Conservation (phyloP, 192 early-diverging fungal genomes). For the Oehlia diaphana region DNA sequence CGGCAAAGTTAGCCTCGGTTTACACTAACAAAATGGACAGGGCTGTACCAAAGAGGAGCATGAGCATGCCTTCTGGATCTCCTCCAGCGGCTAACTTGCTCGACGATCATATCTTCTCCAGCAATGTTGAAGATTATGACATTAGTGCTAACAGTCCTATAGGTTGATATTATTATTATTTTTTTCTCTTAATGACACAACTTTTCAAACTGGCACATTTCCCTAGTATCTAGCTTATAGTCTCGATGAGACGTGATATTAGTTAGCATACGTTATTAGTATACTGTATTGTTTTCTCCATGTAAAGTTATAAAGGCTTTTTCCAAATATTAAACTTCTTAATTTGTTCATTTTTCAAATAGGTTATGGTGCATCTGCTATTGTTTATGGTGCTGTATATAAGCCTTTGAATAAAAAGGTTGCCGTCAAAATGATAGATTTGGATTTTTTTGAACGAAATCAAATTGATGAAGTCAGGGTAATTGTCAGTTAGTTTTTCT, state of each 20-base stretch:
- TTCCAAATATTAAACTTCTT: slow-evolving; percentile 15
- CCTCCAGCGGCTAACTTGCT: not conserved
- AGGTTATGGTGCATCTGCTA: slow-evolving; percentile 88
- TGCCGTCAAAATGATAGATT: slow-evolving; percentile 84
- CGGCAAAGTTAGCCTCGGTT: not conserved
- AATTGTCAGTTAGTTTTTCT: not conserved
- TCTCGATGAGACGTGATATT: too few species aligned
- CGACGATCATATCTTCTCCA: slow-evolving; percentile 22
- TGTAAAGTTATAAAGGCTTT: not conserved
- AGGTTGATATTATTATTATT: not conserved
- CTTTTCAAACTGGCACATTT: too few species aligned
- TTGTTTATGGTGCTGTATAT: slow-evolving; percentile 80
- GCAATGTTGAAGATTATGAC: slow-evolving; percentile 26
- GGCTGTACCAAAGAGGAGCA: not conserved
- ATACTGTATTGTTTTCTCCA: too few species aligned
- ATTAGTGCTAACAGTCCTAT: slow-evolving; percentile 19
- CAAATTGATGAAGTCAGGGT: slow-evolving; percentile 90
- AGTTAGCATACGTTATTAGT: too few species aligned
- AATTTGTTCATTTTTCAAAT: slow-evolving; percentile 4
- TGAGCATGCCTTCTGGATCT: slow-evolving; percentile 6
- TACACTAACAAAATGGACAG: slow-evolving; percentile 2
- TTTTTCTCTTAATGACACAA: not conserved
- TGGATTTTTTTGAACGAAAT: slow-evolving; percentile 88
- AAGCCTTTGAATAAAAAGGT: slow-evolving; percentile 66
- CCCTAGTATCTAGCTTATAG: too few species aligned